These are phyloP conservation scores for Bifiguratus adelaidae DNA, from an alignment of 192 early-diverging fungal genomes.

Conservation along the genomic window DNA sequence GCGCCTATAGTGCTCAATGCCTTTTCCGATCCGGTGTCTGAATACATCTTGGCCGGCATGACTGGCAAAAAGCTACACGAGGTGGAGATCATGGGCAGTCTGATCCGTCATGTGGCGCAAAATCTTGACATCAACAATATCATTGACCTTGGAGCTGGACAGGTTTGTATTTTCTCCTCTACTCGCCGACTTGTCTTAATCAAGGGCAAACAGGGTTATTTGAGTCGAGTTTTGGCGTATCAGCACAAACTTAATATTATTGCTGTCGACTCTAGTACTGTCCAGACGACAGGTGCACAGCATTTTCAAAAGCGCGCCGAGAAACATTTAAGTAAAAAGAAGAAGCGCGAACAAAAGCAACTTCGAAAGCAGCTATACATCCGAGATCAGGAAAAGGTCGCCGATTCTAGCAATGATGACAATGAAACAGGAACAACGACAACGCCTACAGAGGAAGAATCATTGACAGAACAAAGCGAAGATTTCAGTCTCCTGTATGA, in stretches of 20 bases:
- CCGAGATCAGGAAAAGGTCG: neutral
- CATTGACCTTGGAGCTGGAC: conserved; percentile 69
- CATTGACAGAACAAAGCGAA: neutral
- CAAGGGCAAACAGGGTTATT: conserved; percentile 47
- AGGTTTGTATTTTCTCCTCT: conserved; percentile 9
- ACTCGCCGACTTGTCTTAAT: neutral
- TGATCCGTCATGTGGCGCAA: conserved; percentile 44
- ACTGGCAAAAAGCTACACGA: conserved; percentile 64
- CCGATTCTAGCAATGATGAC: no score
- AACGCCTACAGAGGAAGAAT: neutral
- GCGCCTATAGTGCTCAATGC: neutral
- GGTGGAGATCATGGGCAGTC: conserved; percentile 41
- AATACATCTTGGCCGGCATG: conserved; percentile 58
- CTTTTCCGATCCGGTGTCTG: conserved; percentile 29
- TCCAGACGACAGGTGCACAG: conserved; percentile 67
- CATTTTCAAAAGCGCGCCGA: conserved; percentile 38
- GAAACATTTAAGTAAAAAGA: conserved; percentile 27
- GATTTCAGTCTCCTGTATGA: no score
- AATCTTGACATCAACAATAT: conserved; percentile 30
- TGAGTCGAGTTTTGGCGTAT: conserved; percentile 54
- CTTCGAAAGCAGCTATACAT: neutral
- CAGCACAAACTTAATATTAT: conserved; percentile 52
- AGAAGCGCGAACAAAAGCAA: conserved; percentile 4
- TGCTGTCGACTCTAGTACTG: conserved; percentile 53
- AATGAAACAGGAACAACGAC: neutral